Evolutionary conservation across 345 rosid genomes (phyloP).

Genomic region (Leavenworthia alabamica): DNA sequence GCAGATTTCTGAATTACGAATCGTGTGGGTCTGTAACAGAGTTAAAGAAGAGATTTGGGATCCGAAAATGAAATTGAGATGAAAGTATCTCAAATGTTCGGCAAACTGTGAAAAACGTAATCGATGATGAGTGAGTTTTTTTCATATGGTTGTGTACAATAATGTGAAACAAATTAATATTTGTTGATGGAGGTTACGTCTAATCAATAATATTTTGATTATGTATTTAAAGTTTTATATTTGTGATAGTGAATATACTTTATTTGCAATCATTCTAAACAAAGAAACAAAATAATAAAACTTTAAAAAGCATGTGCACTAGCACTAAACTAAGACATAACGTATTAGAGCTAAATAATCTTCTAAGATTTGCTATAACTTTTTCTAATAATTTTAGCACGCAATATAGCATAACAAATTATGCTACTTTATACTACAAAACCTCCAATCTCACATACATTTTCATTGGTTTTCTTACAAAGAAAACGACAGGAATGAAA

Average conservation of each 20-base stretch:
- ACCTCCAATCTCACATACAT: not conserved
- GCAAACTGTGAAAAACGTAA: too few species aligned
- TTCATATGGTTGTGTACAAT: too few species aligned
- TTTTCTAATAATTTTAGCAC: not conserved
- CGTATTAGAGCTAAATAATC: not conserved
- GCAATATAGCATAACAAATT: not conserved
- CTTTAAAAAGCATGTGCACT: not conserved
- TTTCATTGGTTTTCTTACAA: not conserved
- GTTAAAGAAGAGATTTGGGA: too few species aligned
- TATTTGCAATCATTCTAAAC: not conserved
- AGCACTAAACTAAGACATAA: not conserved
- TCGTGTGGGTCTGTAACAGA: too few species aligned
- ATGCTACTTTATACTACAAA: not conserved
- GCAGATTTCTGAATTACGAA: too few species aligned
- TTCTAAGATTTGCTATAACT: not conserved
- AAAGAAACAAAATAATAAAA: not conserved
- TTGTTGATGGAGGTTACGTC: not conserved
- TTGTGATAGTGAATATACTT: not conserved
- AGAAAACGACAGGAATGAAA: not conserved
- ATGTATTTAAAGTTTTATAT: not conserved
- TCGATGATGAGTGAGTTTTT: too few species aligned
- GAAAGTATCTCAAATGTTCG: too few species aligned
- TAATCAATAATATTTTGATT: not conserved
- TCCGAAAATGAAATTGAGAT: too few species aligned
- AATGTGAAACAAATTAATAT: not conserved